Conservation (phyloP, 768 basidiomycete genomes). For the Leccinum uliginosum region DNA sequence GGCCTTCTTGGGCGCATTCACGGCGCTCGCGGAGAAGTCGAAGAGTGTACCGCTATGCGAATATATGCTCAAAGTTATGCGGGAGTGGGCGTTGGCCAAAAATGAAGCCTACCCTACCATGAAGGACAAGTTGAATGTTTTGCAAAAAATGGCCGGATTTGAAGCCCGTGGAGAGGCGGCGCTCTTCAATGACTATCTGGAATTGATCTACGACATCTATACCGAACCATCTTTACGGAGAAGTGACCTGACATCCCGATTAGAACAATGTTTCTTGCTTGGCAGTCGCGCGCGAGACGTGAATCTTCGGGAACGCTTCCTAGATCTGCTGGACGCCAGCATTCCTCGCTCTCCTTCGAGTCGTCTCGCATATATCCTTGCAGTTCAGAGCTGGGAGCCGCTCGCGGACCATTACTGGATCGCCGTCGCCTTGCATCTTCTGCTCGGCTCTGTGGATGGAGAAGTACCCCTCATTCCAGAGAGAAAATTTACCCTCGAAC, state of each 20-base stretch:
- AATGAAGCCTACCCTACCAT: conserved; percentile 85
- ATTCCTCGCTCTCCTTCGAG: conserved; percentile 78
- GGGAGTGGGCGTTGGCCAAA: conserved; percentile 85
- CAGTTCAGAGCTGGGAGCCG: conserved; percentile 93
- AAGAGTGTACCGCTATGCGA: conserved; percentile 73
- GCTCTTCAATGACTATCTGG: conserved; percentile 79
- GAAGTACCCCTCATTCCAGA: conserved; percentile 41
- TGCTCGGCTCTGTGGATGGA: conserved; percentile 68
- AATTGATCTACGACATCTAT: conserved; percentile 92
- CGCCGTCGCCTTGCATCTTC: conserved; percentile 81
- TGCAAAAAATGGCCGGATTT: conserved; percentile 84
- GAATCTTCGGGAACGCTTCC: conserved; percentile 73
- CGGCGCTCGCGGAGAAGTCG: conserved; percentile 85
- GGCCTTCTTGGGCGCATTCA: conserved; percentile 71
- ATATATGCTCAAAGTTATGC: conserved; percentile 80
- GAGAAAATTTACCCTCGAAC: conserved; percentile 35
- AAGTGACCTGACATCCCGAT: conserved; percentile 87
- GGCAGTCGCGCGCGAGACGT: conserved; percentile 86
- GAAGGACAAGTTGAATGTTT: conserved; percentile 90
- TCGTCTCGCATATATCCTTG: conserved; percentile 85
- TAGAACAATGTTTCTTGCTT: conserved; percentile 90
- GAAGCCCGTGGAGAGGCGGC: conserved; percentile 69
- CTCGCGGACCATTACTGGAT: conserved; percentile 94
- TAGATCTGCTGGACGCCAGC: conserved; percentile 86
- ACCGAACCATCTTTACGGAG: conserved; percentile 79